Base-by-base conservation (phyloP, 2,329 filamentous ascomycete genomes). In the Fusarium veterinarium region DNA sequence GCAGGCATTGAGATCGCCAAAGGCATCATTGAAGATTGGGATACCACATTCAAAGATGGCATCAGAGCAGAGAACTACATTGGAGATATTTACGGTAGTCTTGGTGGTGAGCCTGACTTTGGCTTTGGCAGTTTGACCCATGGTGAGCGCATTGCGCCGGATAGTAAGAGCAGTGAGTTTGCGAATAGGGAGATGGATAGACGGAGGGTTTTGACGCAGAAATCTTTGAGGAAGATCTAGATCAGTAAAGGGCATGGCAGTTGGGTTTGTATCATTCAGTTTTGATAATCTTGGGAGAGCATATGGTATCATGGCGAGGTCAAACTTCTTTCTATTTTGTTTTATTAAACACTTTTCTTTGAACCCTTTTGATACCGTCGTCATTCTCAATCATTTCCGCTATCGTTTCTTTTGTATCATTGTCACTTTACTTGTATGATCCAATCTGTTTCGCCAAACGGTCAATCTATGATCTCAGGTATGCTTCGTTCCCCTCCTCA, bases 71-170 rank as follows among this genome's bases (percentile, higher is more conserved):
- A 78, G 4, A 93, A 93, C 75, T 94, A 94, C 75, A 82, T 93
- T 41, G 91, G 91, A 10, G 91, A 93, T 76, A 91, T 94, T 60
- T 91, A 93, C 72, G 92, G 91, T 19, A 91, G 88, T 14, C 81
- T 94, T 8, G 91, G 91, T 3, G 91, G 91, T 3, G 79, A 81
- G 44, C 91, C 91, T 0, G 89, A 92, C 77, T 93, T 92, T 79
- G 91, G 91, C 0, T 86, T 86, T 0, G 87, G 87, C 2, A 87
- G 84, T 66, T 74, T 83, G 38, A 86, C 84, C 0, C 73, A 79
- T 19, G 84, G 83, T 7, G 66, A 75, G 33, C 78, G 75, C 8
- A 77, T 84, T 31, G 67, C 73, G 4, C 67, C 79, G 0, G 69
- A 59, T 17, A 76, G 74, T 6, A 49, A 45, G 19, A 58, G 73